Percentiles rank a stretch among this genome's conserved stretches.
These are phyloP conservation scores for Cyclotella sp. DNA, from an alignment of 108 stramenopile genomes.

Conservation along the genomic window DNA sequence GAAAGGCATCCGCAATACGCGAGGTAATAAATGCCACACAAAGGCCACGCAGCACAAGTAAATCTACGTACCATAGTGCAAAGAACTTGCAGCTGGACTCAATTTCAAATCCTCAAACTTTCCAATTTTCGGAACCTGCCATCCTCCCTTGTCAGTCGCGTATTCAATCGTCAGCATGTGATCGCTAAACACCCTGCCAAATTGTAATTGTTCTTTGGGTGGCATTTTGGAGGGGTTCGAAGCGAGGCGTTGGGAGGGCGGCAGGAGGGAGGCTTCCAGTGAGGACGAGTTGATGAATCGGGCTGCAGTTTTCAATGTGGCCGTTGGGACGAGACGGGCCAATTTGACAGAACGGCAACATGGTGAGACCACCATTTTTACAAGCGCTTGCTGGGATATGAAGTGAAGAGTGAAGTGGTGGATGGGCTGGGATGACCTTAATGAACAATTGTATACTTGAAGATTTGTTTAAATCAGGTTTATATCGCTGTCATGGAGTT, in stretches of 20 bases:
- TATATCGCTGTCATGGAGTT: too few relatives aligned
- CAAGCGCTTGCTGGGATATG: too few relatives aligned
- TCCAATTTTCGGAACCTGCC: constrained; percentile 82
- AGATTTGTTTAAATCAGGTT: too few relatives aligned
- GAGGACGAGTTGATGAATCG: constrained; percentile 57
- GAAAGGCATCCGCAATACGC: too few relatives aligned
- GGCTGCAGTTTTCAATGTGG: not conserved
- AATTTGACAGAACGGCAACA: not conserved
- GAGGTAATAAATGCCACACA: not conserved
- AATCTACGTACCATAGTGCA: constrained; percentile 93
- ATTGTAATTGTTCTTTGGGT: constrained; percentile 73
- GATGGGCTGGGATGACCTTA: too few relatives aligned
- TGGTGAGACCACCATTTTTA: too few relatives aligned
- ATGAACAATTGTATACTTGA: too few relatives aligned
- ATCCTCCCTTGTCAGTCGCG: constrained; percentile 64
- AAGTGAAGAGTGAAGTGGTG: too few relatives aligned
- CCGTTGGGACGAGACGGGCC: not conserved
- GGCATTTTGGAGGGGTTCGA: constrained; percentile 13
- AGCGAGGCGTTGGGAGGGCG: not conserved
- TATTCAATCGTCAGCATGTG: constrained; percentile 95
- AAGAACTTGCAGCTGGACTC: constrained; percentile 84
- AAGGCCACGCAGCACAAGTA: not conserved
- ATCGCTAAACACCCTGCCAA: constrained; percentile 86
- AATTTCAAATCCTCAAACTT: constrained; percentile 83
- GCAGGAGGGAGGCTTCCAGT: constrained; percentile 26